Base-by-base conservation (phyloP, 139 green algal genomes). In the Bryopsis sp. region DNA sequence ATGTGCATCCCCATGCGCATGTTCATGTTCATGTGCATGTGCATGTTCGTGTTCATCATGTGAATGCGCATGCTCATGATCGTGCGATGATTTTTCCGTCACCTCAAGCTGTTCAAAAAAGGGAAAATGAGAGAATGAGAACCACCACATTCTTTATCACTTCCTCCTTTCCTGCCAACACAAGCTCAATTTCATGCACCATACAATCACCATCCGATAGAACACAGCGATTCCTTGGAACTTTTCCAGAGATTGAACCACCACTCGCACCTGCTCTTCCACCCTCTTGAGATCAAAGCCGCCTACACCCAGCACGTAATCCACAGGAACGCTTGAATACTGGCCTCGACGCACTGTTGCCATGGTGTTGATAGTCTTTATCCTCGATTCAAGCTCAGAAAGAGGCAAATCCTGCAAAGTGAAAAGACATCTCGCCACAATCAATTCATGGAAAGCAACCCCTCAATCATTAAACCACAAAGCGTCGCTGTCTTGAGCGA, bases 201-300 rank as follows among this genome's bases (percentile, higher is more conserved):
- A n/a, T n/a, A n/a, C n/a, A n/a, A n/a, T n/a, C n/a, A n/a, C n/a
- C n/a, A n/a, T n/a, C n/a, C n/a, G n/a, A n/a, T n/a, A n/a, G n/a
- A n/a, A n/a, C n/a, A n/a, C n/a, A n/a, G n/a, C n/a, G n/a, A n/a
- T n/a, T n/a, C n/a, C n/a, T n/a, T n/a, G 24, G 24, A 57, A 57
- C 24, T 57, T 22, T 24, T 24, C 33, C 8, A 19, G 60, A 39
- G 37, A n/a, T 11, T 68, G 60, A 6, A 69, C n/a, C 28, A 63
- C n/a, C 43, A 48, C 59, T 5, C 74, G 33, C 63, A 96, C 79
- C 61, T 90, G 74, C 48, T 88, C 83, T 59, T 94, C 87, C 34
- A 97, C 81, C 3, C 81, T 82, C 4, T 91, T 76, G n/a, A 97
- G 78, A 69, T 97, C 90, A 76, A 95, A 97, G 7, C 94, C 94